A percentile compares a stretch with the other conserved stretches of the same genome.
These are phyloP conservation scores for Patellifolia procumbens DNA, from an alignment of 179 eudicot genomes.

Conservation along the genomic window DNA sequence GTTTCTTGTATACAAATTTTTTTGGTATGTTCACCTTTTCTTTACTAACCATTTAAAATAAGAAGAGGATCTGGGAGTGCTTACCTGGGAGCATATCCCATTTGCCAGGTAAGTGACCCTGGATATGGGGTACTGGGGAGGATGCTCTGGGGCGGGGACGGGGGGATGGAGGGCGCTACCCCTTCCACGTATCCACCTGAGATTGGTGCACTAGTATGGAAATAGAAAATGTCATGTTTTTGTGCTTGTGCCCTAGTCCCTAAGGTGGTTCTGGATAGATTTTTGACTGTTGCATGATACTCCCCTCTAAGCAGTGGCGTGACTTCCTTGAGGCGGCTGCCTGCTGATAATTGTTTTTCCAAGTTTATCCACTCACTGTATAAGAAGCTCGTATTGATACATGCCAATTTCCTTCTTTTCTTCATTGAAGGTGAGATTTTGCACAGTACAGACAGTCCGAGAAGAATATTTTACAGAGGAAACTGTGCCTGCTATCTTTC, in stretches of 20 bases:
- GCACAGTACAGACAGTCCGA: conserved; percentile 62
- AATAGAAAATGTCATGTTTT: not conserved
- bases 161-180: no score
- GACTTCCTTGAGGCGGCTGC: no score
- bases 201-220: no score
- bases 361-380: no score
- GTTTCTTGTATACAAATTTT: not conserved
- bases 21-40: not conserved
- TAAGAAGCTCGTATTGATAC: conserved; percentile 9
- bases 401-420: not conserved
- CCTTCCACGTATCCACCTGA: no score
- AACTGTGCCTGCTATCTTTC: conserved; percentile 64
- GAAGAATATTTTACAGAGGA: conserved; percentile 75
- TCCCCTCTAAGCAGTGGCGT: not conserved
- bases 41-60: not conserved
- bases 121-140: no score
- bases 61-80: not conserved
- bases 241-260: not conserved
- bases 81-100: no score
- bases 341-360: no score
- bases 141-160: no score
- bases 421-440: conserved; percentile 71
- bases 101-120: no score
- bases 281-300: not conserved
- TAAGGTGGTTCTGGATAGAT: no score